Conservation (phyloP, 2,329 filamentous ascomycete genomes). For the Lecanoromycetidae sp. region DNA sequence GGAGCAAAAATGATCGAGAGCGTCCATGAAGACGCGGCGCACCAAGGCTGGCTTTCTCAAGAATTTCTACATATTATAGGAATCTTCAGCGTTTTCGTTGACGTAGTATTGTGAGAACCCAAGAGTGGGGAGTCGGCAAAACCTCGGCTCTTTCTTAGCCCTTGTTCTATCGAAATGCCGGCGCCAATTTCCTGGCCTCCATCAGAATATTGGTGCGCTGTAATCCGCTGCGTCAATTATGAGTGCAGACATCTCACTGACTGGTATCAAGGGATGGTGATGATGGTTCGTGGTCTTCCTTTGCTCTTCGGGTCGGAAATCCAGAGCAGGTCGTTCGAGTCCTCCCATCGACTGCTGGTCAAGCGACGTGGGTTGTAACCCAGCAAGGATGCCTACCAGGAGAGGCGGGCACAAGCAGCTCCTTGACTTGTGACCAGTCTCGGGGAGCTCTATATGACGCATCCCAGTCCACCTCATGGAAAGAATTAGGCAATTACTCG, state of each 20-base stretch:
- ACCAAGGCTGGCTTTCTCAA: no score
- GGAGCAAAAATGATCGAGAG: no score
- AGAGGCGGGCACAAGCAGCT: not conserved
- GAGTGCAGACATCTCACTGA: no score
- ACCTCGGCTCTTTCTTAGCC: not conserved
- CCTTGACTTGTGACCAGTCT: not conserved
- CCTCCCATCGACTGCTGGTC: constrained; percentile 53
- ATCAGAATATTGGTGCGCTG: not conserved
- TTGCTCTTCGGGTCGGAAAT: constrained; percentile 47
- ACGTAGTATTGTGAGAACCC: not conserved
- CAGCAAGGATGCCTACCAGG: constrained; percentile 5
- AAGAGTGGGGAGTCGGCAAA: not conserved
- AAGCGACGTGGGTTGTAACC: constrained; percentile 52
- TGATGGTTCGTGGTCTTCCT: constrained; percentile 62
- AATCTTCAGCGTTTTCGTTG: not conserved
- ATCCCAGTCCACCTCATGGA: constrained; percentile 4
- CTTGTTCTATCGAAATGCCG: not conserved
- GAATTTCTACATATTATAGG: no score
- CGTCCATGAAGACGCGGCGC: no score
- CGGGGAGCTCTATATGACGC: constrained; percentile 14
- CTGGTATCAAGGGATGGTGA: constrained; percentile 54
- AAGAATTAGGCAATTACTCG: not conserved
- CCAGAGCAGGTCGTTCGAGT: constrained; percentile 44
- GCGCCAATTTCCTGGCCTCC: not conserved
- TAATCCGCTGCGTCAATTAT: not conserved